Evolutionary conservation across 306 rosid species (phyloP), one percentile per base, ranked within the genome.

Genomic region (Prunus salicina): DNA sequence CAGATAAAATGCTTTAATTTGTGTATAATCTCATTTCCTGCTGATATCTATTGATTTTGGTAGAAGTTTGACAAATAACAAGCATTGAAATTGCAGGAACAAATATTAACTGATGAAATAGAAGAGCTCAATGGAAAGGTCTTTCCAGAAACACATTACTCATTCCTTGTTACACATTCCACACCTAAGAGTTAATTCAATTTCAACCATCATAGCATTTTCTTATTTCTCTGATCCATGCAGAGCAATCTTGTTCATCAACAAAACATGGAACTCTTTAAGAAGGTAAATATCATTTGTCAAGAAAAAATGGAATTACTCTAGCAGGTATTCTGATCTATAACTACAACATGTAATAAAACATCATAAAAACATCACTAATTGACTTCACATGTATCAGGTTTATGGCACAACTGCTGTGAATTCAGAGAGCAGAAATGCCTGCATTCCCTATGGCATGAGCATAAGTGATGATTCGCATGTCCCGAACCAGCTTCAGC

Each of bases 401-500:
- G 93, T 82, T 82, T 85, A 76, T 38, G 88, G 76, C 76, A 81
- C 81, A 80, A 74, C 77, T 79, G 72, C 76, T 49, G 74, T 67
- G 62, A 79, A 70, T 80, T 74, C 76, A 55, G 78, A 79, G 71
- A 83, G 67, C 68, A 75, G 20, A 38, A 87, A 86, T 72, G 30
- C 86, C 28, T 78, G 65, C 51, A 69, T 78, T 78, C 72, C 91
- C 62, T 63, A 69, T 76, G 73, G 78, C 20, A 67, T 82, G 47
- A 64, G 73, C 76, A 82, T 71, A 41, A 75, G 78, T 61, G 83
- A 72, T 41, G 69, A 43, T 66, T 72, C 85, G 66, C 86, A 79
- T 74, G 74, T 77, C 49, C 83, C 83, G 15, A 25, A 84, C 74
- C 88, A 74, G 38, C 93, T 91, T 75, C 95, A 88, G 64, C 83